Percentiles rank a stretch among this genome's conserved stretches.
Conservation (phyloP, 805 yeast genomes). For the Wickerhamiella vanderwaltii region DNA sequence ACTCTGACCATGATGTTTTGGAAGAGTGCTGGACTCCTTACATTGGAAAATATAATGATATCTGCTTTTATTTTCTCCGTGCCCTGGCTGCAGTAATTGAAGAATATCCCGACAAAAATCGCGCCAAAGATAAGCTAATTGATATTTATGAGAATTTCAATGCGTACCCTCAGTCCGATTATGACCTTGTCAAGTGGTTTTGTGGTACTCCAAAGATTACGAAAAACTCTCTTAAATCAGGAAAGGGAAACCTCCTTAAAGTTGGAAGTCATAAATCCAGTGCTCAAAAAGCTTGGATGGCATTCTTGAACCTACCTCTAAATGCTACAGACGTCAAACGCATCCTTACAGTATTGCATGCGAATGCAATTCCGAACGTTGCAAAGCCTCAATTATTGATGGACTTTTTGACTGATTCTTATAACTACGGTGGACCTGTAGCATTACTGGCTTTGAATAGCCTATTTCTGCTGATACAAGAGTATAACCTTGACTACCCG, state of each 20-base stretch:
- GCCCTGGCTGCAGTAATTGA: slow-evolving; percentile 35
- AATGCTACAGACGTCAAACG: slow-evolving; percentile 51
- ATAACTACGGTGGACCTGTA: slow-evolving; percentile 47
- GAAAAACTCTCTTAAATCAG: slow-evolving; percentile 25
- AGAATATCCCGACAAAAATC: slow-evolving; percentile 19
- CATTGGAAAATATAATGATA: slow-evolving; percentile 48
- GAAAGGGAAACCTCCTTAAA: slow-evolving; percentile 28
- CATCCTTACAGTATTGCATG: slow-evolving; percentile 60
- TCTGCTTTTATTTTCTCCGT: slow-evolving; percentile 60
- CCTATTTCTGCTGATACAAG: slow-evolving; percentile 70
- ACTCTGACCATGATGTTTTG: slow-evolving; percentile 29
- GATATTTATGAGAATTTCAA: slow-evolving; percentile 17
- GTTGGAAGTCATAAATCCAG: slow-evolving; percentile 37
- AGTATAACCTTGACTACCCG: slow-evolving; percentile 80
- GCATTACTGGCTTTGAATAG: slow-evolving; percentile 79
- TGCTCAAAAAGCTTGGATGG: slow-evolving; percentile 38
- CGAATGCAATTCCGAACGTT: slow-evolving; percentile 70
- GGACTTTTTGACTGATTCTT: slow-evolving; percentile 89
- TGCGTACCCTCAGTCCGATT: slow-evolving; percentile 20
- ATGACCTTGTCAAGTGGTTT: slow-evolving; percentile 16
- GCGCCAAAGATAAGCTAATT: slow-evolving; percentile 13
- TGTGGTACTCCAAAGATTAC: slow-evolving; percentile 17
- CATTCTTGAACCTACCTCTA: slow-evolving; percentile 38
- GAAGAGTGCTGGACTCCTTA: slow-evolving; percentile 12
- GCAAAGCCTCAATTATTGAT: slow-evolving; percentile 68